phyloP scores from a whole-genome alignment of 2,329 filamentous ascomycete genomes.

The Dendrostoma leiphaemia region DNA sequence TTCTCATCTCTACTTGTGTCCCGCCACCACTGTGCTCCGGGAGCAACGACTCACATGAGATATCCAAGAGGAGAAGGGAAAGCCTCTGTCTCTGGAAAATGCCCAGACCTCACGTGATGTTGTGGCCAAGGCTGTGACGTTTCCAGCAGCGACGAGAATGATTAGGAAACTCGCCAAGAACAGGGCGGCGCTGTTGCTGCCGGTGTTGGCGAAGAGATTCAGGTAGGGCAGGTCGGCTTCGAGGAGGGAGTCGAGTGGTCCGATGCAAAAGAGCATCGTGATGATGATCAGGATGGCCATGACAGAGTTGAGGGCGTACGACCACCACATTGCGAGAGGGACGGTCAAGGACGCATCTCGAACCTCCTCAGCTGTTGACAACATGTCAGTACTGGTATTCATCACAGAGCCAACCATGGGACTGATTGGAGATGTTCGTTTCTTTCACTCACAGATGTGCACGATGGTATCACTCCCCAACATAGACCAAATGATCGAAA shows the following conservation, averaged over 20 bases:
- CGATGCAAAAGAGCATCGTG: conserved; percentile 15
- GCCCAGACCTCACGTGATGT: conserved; percentile 18
- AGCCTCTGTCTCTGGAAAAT: conserved; percentile 13
- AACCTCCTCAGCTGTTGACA: conserved; percentile 8
- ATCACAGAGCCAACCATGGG: accelerated
- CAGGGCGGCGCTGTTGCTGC: conserved; percentile 1
- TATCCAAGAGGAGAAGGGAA: conserved; percentile 14
- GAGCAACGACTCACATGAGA: conserved; percentile 1
- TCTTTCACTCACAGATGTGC: conserved; percentile 9
- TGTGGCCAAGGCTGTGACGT: conserved; percentile 13
- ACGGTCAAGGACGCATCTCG: conserved; percentile 10
- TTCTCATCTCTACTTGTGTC: not conserved
- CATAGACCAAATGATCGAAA: conserved; percentile 17
- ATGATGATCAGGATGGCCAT: conserved; percentile 16
- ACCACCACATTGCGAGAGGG: conserved; percentile 16
- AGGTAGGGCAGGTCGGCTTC: conserved; percentile 14
- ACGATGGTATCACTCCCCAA: conserved; percentile 16
- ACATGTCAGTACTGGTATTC: too few relatives aligned
- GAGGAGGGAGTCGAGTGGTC: conserved; percentile 7
- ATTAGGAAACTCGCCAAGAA: conserved; percentile 13
- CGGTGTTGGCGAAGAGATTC: conserved; percentile 14
- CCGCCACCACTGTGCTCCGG: not conserved
- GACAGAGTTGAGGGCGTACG: conserved; percentile 5
- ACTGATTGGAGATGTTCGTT: not conserved
- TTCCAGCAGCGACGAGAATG: conserved; percentile 11